Evolutionary conservation across 139 green algal genomes (phyloP).

Genomic region (Coelastrella sp.): DNA sequence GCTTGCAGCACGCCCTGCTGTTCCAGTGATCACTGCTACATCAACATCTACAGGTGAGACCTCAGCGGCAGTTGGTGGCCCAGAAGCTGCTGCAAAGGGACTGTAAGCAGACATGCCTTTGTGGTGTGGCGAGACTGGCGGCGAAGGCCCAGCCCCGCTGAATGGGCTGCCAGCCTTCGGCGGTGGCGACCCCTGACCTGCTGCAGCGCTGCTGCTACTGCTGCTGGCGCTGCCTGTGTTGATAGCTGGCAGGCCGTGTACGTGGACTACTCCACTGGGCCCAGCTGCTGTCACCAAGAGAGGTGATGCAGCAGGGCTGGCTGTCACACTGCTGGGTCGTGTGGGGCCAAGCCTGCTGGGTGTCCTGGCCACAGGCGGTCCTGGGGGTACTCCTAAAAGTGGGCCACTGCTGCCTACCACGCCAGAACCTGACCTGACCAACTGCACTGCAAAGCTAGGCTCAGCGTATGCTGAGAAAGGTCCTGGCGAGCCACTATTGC

Average conservation of each 20-base stretch:
- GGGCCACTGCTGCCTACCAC: not conserved
- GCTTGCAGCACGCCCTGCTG: not conserved
- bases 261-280: not conserved
- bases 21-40: not conserved
- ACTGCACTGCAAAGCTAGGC: constrained; percentile 19
- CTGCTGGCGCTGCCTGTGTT: not conserved
- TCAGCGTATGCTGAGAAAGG: not conserved
- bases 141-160: not conserved
- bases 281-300: not conserved
- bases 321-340: not conserved
- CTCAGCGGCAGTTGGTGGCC: not conserved
- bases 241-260: not conserved
- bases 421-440: not conserved
- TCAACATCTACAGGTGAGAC: not conserved
- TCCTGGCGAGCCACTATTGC: not conserved
- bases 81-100: constrained; percentile 24
- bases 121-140: not conserved
- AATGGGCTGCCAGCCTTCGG: not conserved
- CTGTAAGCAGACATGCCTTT: constrained; percentile 24
- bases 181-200: not conserved
- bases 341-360: constrained; percentile 21
- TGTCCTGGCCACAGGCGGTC: not conserved
- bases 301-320: not conserved
- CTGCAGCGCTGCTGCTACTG: constrained; percentile 7
- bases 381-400: not conserved